Percentiles rank a stretch among this genome's conserved stretches.
Evolutionary conservation across 306 rosid species (phyloP).

Genomic region (Cucurbita moschata): DNA sequence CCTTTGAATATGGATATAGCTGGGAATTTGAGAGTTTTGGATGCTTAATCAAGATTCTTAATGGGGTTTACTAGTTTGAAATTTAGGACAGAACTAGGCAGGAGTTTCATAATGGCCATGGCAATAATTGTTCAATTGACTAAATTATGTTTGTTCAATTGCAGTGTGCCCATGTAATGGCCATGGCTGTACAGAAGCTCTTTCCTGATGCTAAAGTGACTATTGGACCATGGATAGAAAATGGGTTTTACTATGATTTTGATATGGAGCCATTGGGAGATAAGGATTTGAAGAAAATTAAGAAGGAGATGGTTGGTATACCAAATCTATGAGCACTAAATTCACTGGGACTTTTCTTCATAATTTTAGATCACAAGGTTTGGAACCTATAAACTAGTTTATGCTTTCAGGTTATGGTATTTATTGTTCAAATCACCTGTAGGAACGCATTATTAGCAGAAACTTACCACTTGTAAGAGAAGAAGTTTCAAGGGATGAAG

Average conservation of each 20-base stretch:
- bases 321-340: neutral
- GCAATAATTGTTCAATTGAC: no score
- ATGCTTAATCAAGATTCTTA: neutral
- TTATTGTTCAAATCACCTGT: constrained; percentile 20
- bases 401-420: constrained; percentile 3
- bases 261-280: constrained; percentile 76
- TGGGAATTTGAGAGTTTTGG: neutral
- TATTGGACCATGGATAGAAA: constrained; percentile 93
- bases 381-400: constrained; percentile 12
- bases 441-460: constrained; percentile 71
- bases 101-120: neutral
- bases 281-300: constrained; percentile 77
- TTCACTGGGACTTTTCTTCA: neutral
- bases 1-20: neutral
- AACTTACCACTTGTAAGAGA: constrained; percentile 85
- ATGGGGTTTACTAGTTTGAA: neutral
- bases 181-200: constrained; percentile 97
- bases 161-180: constrained; percentile 92
- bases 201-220: constrained; percentile 91
- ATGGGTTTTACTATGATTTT: constrained; percentile 92
- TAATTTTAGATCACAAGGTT: neutral
- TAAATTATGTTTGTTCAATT: neutral
- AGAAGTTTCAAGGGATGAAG: constrained; percentile 84
- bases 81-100: neutral
- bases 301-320: constrained; percentile 83